These are phyloP conservation scores for Fusarium staphyleae DNA, from an alignment of 2,329 filamentous ascomycete genomes.

Conservation along the genomic window DNA sequence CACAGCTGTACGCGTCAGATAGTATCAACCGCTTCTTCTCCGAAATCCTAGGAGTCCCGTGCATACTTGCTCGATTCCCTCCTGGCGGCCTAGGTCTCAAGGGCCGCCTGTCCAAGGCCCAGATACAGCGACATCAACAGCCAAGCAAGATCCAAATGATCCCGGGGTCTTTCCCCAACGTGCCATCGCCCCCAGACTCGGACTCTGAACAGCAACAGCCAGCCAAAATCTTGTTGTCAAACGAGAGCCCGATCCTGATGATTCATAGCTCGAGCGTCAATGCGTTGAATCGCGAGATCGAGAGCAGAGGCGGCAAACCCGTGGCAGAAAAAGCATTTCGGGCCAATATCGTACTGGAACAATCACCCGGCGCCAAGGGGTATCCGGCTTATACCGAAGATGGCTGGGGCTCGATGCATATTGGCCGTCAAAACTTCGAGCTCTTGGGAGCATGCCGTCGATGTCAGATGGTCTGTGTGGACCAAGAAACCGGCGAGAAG, in stretches of 20 bases:
- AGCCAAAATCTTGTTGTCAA: constrained; percentile 77
- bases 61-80: constrained; percentile 84
- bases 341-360: constrained; percentile 79
- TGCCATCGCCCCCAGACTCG: constrained; percentile 64
- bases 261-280: constrained; percentile 83
- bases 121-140: constrained; percentile 66
- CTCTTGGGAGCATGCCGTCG: constrained; percentile 84
- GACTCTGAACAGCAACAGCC: constrained; percentile 53
- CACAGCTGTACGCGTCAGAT: constrained; percentile 72
- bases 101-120: constrained; percentile 74
- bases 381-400: constrained; percentile 79
- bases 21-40: constrained; percentile 81
- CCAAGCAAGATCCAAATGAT: constrained; percentile 41
- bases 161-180: constrained; percentile 62
- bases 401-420: constrained; percentile 71
- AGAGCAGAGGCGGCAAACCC: constrained; percentile 63
- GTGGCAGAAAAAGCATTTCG: constrained; percentile 81
- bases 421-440: constrained; percentile 70
- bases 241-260: constrained; percentile 91
- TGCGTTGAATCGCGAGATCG: constrained; percentile 77
- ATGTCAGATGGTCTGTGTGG: constrained; percentile 96
- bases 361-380: constrained; percentile 50
- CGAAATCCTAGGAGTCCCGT: constrained; percentile 75
- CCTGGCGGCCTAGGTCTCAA: constrained; percentile 65
- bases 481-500: constrained; percentile 80